These are phyloP conservation scores for Rhizoclosmatium sp. DNA, from an alignment of 192 early-diverging fungal genomes.

Conservation along the genomic window DNA sequence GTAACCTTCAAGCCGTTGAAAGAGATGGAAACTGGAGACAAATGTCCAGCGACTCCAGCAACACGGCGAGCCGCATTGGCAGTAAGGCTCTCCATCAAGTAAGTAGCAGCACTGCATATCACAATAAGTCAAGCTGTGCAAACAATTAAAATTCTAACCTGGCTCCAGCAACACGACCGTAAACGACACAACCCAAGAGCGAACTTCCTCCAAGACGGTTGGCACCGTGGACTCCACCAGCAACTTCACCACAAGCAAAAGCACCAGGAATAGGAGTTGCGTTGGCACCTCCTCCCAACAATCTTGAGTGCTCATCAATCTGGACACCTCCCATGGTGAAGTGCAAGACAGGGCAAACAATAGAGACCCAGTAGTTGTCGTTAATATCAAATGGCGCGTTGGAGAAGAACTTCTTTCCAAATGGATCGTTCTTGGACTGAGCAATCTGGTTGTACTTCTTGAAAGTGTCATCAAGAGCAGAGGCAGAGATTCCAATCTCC, in stretches of 20 bases:
- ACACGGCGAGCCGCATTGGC: conserved; percentile 68
- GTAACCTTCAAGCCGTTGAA: conserved; percentile 72
- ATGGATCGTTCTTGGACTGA: conserved; percentile 57
- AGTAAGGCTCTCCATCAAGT: conserved; percentile 66
- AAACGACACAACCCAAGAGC: conserved; percentile 94
- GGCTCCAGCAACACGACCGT: conserved; percentile 90
- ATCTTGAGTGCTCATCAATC: conserved; percentile 73
- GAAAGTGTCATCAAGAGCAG: conserved; percentile 40
- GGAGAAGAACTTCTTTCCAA: conserved; percentile 70
- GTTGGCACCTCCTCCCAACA: conserved; percentile 53
- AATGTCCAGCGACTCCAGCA: conserved; percentile 69
- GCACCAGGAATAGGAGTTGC: conserved; percentile 69
- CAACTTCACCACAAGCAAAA: conserved; percentile 92
- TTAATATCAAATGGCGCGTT: conserved; percentile 55
- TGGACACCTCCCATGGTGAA: conserved; percentile 85
- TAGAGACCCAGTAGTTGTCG: conserved; percentile 63
- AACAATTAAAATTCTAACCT: conserved; percentile 32
- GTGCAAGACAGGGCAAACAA: conserved; percentile 66
- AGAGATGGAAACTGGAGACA: conserved; percentile 58
- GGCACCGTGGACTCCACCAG: conserved; percentile 95
- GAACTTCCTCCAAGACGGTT: conserved; percentile 96
- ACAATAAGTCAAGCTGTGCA: background rate
- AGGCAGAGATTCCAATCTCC: conserved; percentile 65
- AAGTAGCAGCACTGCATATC: conserved; percentile 60
- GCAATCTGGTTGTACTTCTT: conserved; percentile 64